Percentiles rank a stretch among this genome's conserved stretches.
phyloP scores from a whole-genome alignment of 2,329 filamentous ascomycete genomes.

The Coniochaeta ligniaria region DNA sequence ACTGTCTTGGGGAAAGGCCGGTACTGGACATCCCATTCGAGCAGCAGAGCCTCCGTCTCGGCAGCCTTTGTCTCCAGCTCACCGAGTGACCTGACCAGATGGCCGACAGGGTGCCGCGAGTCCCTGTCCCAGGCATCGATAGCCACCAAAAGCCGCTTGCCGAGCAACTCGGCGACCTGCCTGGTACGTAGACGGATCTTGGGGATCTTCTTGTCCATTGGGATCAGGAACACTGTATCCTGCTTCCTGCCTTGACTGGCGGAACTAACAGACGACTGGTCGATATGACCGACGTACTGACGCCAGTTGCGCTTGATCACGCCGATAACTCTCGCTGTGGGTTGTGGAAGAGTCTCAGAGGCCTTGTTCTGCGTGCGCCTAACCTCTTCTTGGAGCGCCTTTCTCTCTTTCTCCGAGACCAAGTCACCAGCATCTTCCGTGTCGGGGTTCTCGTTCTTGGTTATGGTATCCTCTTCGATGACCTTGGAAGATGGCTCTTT shows the following conservation, averaged over 20 bases:
- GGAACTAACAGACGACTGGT: conserved; percentile 73
- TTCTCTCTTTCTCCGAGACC: conserved; percentile 82
- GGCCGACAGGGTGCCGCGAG: conserved; percentile 84
- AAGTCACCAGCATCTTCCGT: conserved; percentile 67
- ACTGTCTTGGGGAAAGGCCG: conserved; percentile 94
- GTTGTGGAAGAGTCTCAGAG: conserved; percentile 72
- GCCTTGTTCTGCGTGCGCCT: conserved; percentile 73
- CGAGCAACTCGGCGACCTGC: conserved; percentile 80
- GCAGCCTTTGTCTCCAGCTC: conserved; percentile 96
- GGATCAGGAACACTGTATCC: conserved; percentile 89
- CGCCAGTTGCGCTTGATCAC: conserved; percentile 95
- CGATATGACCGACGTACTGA: conserved; percentile 94
- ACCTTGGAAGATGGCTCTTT: conserved; percentile 94
- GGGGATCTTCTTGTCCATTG: conserved; percentile 96
- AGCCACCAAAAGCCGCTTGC: conserved; percentile 85
- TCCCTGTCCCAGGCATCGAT: conserved; percentile 95
- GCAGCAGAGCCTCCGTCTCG: conserved; percentile 86
- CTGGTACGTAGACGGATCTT: conserved; percentile 91
- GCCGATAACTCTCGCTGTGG: conserved; percentile 87
- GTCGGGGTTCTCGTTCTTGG: conserved; percentile 90
- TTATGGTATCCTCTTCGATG: conserved; percentile 86
- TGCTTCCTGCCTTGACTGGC: conserved; percentile 73
- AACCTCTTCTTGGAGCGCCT: conserved; percentile 84
- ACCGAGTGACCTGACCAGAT: conserved; percentile 88
- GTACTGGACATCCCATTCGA: conserved; percentile 98